Conservation (phyloP, 176 grass and related monocot species). For the Zizania latifolia region DNA sequence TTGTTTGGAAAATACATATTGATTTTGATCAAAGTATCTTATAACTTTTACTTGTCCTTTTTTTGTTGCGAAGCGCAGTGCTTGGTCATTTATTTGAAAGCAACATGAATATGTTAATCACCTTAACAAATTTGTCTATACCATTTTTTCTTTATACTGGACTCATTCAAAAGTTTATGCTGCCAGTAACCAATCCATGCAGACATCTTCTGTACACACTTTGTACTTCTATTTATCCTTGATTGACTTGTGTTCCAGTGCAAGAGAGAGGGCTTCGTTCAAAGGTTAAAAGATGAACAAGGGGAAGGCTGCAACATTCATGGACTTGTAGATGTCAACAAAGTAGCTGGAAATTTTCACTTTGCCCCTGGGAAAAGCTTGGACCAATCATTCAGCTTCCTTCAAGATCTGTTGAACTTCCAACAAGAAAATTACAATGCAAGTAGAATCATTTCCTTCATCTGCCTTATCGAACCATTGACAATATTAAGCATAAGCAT, state of each 20-base stretch:
- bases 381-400: constrained; percentile 76
- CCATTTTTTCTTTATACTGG: not conserved
- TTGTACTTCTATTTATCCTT: constrained; percentile 12
- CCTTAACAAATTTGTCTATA: not conserved
- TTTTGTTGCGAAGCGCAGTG: not conserved
- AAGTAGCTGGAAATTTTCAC: constrained; percentile 99
- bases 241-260: constrained; percentile 50
- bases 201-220: not conserved
- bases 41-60: not conserved
- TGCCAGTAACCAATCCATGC: constrained; percentile 1
- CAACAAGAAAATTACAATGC: constrained; percentile 95
- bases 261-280: constrained; percentile 92
- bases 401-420: constrained; percentile 88
- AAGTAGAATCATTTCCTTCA: constrained; percentile 36
- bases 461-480: constrained; percentile 7
- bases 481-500: not conserved
- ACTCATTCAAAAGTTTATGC: not conserved
- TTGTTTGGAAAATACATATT: constrained; percentile 14
- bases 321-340: constrained; percentile 95
- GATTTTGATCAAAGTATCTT: not conserved
- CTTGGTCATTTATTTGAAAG: constrained; percentile 14
- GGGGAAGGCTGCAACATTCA: constrained; percentile 97
- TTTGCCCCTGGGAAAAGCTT: constrained; percentile 97
- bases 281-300: constrained; percentile 87
- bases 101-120: not conserved